Conservation (phyloP, 2,329 filamentous ascomycete species). For the Aspergillus piperis region DNA sequence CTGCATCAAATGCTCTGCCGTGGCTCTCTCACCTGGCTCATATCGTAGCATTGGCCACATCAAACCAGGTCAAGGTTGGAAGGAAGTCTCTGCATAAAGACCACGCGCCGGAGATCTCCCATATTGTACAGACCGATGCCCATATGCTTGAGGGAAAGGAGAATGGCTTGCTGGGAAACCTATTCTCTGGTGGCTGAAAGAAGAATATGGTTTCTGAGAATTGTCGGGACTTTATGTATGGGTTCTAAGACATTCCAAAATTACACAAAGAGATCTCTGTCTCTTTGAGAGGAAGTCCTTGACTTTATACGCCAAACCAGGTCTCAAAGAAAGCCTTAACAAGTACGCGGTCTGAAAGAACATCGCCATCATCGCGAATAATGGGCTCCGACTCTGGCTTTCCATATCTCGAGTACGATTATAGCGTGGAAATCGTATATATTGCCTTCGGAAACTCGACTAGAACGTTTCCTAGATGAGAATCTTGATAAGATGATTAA, state of each 20-base stretch:
- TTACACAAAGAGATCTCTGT: neutral
- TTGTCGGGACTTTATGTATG: neutral
- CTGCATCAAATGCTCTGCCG: slow-evolving; percentile 23
- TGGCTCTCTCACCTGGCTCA: slow-evolving; percentile 21
- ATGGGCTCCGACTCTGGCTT: slow-evolving; percentile 24
- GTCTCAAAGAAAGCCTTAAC: slow-evolving; percentile 6
- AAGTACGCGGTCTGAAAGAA: slow-evolving; percentile 23
- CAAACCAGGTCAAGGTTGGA: no score
- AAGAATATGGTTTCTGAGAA: no score
- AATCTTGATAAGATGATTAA: slow-evolving; percentile 19
- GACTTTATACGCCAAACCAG: neutral
- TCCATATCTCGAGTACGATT: slow-evolving; percentile 27
- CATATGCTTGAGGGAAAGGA: no score
- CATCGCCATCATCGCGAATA: slow-evolving; percentile 23
- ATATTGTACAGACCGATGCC: no score
- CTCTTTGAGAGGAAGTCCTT: neutral
- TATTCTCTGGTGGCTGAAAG: no score
- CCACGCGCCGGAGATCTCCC: no score
- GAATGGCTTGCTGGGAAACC: no score
- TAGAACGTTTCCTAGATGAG: slow-evolving; percentile 30
- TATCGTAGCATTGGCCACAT: slow-evolving; percentile 27
- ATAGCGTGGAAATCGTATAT: slow-evolving; percentile 21
- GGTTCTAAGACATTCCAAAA: neutral
- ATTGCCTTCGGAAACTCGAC: slow-evolving; percentile 22
- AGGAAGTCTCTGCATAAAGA: no score